Evolutionary conservation across 2,329 filamentous ascomycete genomes (phyloP).

Genomic region (Alternaria arbusti): DNA sequence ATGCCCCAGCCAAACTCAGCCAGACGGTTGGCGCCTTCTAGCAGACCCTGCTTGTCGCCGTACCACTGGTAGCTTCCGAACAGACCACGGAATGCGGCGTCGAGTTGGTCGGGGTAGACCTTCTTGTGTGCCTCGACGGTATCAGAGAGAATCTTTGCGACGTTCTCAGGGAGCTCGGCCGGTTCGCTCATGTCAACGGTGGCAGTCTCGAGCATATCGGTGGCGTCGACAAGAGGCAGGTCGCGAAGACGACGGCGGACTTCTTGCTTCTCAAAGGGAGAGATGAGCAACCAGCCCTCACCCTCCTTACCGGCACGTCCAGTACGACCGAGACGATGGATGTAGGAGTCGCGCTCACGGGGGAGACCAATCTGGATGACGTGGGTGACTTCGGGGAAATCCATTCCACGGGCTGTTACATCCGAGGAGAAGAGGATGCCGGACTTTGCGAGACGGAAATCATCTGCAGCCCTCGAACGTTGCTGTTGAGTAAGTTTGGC

Average conservation of each 20-base stretch:
- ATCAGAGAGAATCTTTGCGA: conserved; percentile 55
- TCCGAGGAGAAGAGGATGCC: conserved; percentile 62
- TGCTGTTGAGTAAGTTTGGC: conserved; percentile 73
- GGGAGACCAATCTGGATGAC: conserved; percentile 60
- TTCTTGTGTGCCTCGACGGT: conserved; percentile 53
- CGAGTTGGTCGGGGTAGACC: conserved; percentile 53
- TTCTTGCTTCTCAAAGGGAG: conserved; percentile 59
- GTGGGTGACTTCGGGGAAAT: conserved; percentile 60
- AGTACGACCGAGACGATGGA: conserved; percentile 60
- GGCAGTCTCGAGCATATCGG: conserved; percentile 60
- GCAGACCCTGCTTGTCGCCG: conserved; percentile 48
- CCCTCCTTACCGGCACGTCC: conserved; percentile 74
- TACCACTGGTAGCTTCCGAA: conserved; percentile 61
- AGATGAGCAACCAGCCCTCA: conserved; percentile 71
- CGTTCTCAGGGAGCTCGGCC: conserved; percentile 49
- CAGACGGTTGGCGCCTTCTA: conserved; percentile 55
- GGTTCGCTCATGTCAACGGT: conserved; percentile 53
- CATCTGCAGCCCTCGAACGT: conserved; percentile 73
- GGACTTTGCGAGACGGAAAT: conserved; percentile 69
- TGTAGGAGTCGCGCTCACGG: conserved; percentile 55
- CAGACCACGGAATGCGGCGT: conserved; percentile 62
- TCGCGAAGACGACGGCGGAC: conserved; percentile 61
- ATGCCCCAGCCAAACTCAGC: conserved; percentile 58
- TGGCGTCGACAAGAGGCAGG: conserved; percentile 64
- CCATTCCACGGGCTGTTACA: conserved; percentile 61